A percentile compares a stretch with the other conserved stretches of the same genome.
phyloP scores from a whole-genome alignment of 129 eudicot species.

The Centella asiatica region DNA sequence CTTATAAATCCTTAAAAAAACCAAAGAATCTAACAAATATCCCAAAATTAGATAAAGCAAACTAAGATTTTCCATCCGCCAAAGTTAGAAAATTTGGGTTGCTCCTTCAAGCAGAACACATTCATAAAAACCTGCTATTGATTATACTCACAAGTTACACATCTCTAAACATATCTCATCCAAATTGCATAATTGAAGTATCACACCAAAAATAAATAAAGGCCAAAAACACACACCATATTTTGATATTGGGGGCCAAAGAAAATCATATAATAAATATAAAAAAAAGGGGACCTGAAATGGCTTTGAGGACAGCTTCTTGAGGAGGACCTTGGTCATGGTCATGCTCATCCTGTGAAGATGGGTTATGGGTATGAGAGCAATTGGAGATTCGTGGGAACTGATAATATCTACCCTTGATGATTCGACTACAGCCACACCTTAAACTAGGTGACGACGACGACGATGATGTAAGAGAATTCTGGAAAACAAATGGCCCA shows the following conservation, averaged over 20 bases:
- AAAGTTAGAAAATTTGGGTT: too few species aligned
- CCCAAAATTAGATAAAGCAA: too few species aligned
- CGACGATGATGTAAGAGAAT: too few species aligned
- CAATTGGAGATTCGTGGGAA: slow-evolving; percentile 26
- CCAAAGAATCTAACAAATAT: too few species aligned
- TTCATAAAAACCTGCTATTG: not conserved
- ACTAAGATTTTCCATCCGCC: too few species aligned
- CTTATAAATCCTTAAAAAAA: too few species aligned
- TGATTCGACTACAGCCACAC: slow-evolving; percentile 22
- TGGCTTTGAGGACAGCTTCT: slow-evolving; percentile 87
- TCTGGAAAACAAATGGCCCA: slow-evolving; percentile 13
- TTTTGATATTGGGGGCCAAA: not conserved
- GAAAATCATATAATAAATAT: not conserved
- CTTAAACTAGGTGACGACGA: slow-evolving; percentile 5
- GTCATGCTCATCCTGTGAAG: slow-evolving; percentile 25
- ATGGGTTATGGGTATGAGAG: slow-evolving; percentile 24
- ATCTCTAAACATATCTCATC: not conserved
- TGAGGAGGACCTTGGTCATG: slow-evolving; percentile 75
- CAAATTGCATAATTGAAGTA: slow-evolving; percentile 3
- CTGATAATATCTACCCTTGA: slow-evolving; percentile 12
- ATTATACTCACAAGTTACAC: not conserved
- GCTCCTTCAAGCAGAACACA: not conserved
- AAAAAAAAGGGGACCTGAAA: slow-evolving; percentile 52
- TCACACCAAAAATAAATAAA: not conserved
- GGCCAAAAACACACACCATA: not conserved